Evolutionary conservation across 441 rosid species (phyloP).

Genomic region (Daphne laureola): DNA sequence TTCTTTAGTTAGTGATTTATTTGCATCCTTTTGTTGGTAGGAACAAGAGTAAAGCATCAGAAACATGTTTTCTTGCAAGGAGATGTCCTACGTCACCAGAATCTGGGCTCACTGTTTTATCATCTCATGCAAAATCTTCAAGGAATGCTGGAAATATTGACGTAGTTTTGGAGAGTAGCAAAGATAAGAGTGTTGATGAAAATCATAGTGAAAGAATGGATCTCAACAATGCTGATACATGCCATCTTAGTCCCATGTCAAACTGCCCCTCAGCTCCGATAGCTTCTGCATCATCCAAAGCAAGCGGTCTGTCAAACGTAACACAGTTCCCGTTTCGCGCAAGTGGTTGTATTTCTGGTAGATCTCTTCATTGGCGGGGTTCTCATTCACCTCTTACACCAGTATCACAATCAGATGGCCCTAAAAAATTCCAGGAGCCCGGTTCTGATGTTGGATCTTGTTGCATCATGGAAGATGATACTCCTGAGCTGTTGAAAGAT

Average conservation of each 20-base stretch:
- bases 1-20: conserved; percentile 8
- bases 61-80: conserved; percentile 20
- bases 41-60: conserved; percentile 30
- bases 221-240: conserved; percentile 20
- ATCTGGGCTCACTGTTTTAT: conserved; percentile 23
- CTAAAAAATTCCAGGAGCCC: conserved; percentile 20
- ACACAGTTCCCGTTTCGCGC: conserved; percentile 21
- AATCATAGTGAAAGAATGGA: conserved; percentile 20
- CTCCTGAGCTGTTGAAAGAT: conserved; percentile 45
- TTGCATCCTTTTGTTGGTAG: conserved; percentile 17
- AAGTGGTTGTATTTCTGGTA: conserved; percentile 17
- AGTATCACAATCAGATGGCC: conserved; percentile 20
- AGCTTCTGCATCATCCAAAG: conserved; percentile 29
- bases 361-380: conserved; percentile 29
- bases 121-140: conserved; percentile 21
- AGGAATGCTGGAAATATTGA: conserved; percentile 18
- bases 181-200: conserved; percentile 17
- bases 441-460: conserved; percentile 16
- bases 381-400: conserved; percentile 29
- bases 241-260: conserved; percentile 23
- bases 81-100: conserved; percentile 26
- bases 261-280: conserved; percentile 12
- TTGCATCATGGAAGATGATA: conserved; percentile 33
- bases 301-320: conserved; percentile 16
- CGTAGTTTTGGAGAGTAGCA: conserved; percentile 19